Base-by-base conservation (phyloP, 164 flowering plant genomes). In the Tinospora cordifolia region DNA sequence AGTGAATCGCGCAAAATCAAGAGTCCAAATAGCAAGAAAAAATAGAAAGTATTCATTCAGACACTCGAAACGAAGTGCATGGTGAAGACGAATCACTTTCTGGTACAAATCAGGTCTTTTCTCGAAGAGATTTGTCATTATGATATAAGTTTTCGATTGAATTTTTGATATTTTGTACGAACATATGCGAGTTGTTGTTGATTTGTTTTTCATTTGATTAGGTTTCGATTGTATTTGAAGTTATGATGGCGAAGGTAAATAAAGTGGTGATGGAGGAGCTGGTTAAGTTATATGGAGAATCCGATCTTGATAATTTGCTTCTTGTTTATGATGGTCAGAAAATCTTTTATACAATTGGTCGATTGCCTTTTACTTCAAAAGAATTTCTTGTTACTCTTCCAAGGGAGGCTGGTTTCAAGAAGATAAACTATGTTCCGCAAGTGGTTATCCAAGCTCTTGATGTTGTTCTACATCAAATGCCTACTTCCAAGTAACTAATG, bases 321-420 rank as follows among this genome's bases (percentile, higher is more conserved):
- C 98, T 98, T 38, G 99, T 92, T 47, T 94, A 94, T 86, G 99
- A 94, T 87, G 99, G 99, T 0, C 78, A 92, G 30, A 92, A 95
- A 79, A 88, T 94, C 80, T 83, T 95, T 3, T 95, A 90, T 67
- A 95, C 99, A 54, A 96, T 97, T 46, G 97, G 98, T 1, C 88
- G 92, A 3, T 88, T 95, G 8, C 99, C 99, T 14, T 90, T 92
- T 68, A 38, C 66, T 6, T 71, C 79, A 0, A 86, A 81, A 72
- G 97, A 92, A 64, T 94, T 94, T 70, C 79, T 65, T 63, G 85
- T 94, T 26, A 83, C 76, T 54, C 87, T 89, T 8, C 38, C 80
- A 59, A 92, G 88, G 80, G 95, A 90, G 27, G 92, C 88, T 63
- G 93, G 73, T 4, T 76, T 30, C 86, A 93, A 92, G 83, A 80